These are phyloP conservation scores for Aspergillus saccharolyticus DNA, from an alignment of 495 filamentous ascomycete genomes.

Conservation along the genomic window DNA sequence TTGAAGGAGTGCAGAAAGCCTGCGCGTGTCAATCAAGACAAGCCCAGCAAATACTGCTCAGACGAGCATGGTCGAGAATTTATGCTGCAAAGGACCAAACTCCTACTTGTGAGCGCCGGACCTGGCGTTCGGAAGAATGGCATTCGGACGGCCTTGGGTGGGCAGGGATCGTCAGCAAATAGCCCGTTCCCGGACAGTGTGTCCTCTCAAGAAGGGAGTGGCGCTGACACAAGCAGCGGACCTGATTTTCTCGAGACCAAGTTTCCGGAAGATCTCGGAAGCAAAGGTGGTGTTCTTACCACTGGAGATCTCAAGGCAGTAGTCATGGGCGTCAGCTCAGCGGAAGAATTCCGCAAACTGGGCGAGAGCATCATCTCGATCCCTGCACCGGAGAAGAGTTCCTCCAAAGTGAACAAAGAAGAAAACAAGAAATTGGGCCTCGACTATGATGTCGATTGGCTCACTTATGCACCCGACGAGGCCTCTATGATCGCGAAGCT, in stretches of 20 bases:
- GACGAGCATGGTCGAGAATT: slow-evolving; percentile 60
- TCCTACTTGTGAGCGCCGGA: slow-evolving; percentile 22
- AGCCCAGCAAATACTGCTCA: slow-evolving; percentile 63
- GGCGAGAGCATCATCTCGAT: slow-evolving; percentile 48
- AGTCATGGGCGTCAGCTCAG: slow-evolving; percentile 40
- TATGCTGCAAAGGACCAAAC: slow-evolving; percentile 41
- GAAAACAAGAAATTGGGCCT: slow-evolving; percentile 68
- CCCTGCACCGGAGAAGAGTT: slow-evolving; percentile 25
- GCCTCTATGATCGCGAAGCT: slow-evolving; percentile 38
- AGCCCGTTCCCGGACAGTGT: slow-evolving; percentile 2
- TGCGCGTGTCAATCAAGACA: slow-evolving; percentile 45
- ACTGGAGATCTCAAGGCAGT: slow-evolving; percentile 54
- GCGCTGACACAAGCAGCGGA: slow-evolving; percentile 17
- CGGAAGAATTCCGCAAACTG: slow-evolving; percentile 51
- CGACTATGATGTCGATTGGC: slow-evolving; percentile 26
- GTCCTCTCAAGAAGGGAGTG: slow-evolving; percentile 13
- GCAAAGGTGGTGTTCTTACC: slow-evolving; percentile 54
- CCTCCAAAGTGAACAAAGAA: slow-evolving; percentile 32
- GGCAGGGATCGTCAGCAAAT: slow-evolving; percentile 8
- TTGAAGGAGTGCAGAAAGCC: slow-evolving; percentile 55
- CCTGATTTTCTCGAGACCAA: slow-evolving; percentile 19
- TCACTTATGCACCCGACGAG: slow-evolving; percentile 40
- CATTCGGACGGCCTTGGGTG: neutral
- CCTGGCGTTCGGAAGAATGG: slow-evolving; percentile 5
- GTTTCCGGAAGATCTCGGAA: slow-evolving; percentile 41